A percentile compares a stretch with the other conserved stretches of the same genome.
Conservation (phyloP, 75 land plant species). For the Picea sitchensis region DNA sequence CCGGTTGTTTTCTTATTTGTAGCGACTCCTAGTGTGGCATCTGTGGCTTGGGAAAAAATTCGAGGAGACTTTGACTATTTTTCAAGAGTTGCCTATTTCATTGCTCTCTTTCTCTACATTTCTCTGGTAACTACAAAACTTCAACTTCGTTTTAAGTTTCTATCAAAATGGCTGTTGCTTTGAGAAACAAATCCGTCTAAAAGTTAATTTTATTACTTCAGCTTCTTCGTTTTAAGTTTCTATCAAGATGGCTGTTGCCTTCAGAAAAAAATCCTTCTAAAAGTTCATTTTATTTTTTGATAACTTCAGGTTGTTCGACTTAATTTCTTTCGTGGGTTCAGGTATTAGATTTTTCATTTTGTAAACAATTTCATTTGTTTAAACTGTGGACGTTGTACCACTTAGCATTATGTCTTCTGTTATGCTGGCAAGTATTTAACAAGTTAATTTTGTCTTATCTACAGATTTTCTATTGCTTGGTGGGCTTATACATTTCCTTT, state of each 20-base stretch:
- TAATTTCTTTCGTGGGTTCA: constrained; percentile 85
- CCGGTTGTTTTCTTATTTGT: constrained; percentile 87
- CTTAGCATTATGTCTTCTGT: background rate
- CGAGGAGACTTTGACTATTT: constrained; percentile 63
- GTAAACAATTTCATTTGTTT: background rate
- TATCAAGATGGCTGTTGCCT: too few species aligned
- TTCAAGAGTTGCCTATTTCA: constrained; percentile 57
- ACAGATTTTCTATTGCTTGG: constrained; percentile 46
- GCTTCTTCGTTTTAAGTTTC: too few species aligned
- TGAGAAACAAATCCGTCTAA: too few species aligned
- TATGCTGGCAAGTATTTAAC: background rate
- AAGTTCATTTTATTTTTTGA: too few species aligned
- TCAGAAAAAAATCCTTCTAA: too few species aligned
- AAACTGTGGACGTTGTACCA: background rate
- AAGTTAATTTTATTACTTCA: too few species aligned
- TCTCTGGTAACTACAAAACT: constrained; percentile 41
- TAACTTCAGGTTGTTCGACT: constrained; percentile 58
- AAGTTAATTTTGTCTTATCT: background rate
- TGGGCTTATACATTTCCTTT: constrained; percentile 52
- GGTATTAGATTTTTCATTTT: constrained; percentile 25
- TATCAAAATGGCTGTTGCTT: too few species aligned
- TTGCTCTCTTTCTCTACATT: constrained; percentile 71
- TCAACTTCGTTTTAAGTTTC: too few species aligned
- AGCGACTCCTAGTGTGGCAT: constrained; percentile 74
- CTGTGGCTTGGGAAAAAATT: constrained; percentile 75